Conservation (phyloP, 306 rosid species). For the Lathyrus sativus region DNA sequence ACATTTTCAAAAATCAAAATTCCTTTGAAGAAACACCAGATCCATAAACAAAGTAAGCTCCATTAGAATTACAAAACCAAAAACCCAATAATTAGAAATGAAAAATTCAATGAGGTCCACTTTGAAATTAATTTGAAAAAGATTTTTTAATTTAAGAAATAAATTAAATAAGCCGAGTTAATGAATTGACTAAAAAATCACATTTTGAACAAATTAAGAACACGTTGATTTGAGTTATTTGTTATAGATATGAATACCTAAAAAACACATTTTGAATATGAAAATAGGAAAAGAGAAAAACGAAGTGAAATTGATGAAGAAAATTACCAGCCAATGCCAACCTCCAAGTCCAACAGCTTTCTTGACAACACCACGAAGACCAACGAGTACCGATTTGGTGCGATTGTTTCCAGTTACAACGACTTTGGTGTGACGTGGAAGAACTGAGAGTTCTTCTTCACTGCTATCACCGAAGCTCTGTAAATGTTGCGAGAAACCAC, state of each 20-base stretch:
- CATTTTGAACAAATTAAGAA: neutral
- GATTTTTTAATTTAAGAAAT: neutral
- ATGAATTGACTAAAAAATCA: neutral
- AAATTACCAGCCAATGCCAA: constrained; percentile 99
- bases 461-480: constrained; percentile 95
- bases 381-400: constrained; percentile 95
- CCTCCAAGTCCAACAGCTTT: constrained; percentile 98
- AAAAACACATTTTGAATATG: constrained; percentile 19
- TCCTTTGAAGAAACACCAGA: constrained; percentile 45
- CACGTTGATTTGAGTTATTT: constrained; percentile 43
- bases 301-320: constrained; percentile 6
- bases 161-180: neutral
- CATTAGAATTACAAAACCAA: constrained; percentile 14
- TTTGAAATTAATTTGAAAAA: neutral
- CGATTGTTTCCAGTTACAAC: constrained; percentile 97
- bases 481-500: constrained; percentile 81
- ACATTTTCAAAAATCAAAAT: neutral
- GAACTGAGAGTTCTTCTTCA: constrained; percentile 95
- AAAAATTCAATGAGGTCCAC: neutral
- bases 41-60: constrained; percentile 46
- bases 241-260: neutral
- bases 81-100: neutral
- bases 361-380: constrained; percentile 94
- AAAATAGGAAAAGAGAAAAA: constrained; percentile 13
- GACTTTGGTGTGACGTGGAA: constrained; percentile 95